phyloP scores from a whole-genome alignment of 2,329 filamentous ascomycete species.

The Pyrenochaeta sp. region DNA sequence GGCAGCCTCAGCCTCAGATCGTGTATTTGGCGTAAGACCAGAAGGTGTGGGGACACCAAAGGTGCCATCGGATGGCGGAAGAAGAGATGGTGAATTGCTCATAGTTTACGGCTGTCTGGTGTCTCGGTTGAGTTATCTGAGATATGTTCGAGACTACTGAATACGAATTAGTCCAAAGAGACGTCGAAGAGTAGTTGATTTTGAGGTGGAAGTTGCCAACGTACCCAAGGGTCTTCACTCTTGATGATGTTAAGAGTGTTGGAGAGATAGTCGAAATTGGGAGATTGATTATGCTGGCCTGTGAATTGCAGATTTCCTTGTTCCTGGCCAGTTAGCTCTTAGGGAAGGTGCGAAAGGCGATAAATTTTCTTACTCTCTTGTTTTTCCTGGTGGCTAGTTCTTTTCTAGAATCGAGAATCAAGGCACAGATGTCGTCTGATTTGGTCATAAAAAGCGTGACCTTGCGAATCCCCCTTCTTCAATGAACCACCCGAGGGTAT shows the following conservation, averaged over 20 bases:
- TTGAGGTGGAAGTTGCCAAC: too few relatives aligned
- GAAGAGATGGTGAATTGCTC: constrained; percentile 27
- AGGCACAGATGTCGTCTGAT: not conserved
- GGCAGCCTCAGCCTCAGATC: constrained; percentile 46
- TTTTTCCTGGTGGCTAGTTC: not conserved
- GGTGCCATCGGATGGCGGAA: constrained; percentile 26
- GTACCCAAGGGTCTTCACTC: too few relatives aligned
- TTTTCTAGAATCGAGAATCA: not conserved
- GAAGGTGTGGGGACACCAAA: constrained; percentile 42
- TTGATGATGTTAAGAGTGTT: too few relatives aligned
- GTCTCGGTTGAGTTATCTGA: not conserved
- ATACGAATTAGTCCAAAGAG: not conserved
- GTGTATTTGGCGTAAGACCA: constrained; percentile 46
- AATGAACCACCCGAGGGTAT: constrained; percentile 15
- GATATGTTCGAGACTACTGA: not conserved
- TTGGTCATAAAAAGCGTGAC: constrained; percentile 1
- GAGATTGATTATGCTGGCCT: too few relatives aligned
- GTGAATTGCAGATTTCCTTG: too few relatives aligned
- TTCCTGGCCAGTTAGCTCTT: too few relatives aligned
- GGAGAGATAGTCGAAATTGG: too few relatives aligned
- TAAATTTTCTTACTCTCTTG: not conserved
- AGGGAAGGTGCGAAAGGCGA: too few relatives aligned
- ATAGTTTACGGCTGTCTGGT: too few relatives aligned
- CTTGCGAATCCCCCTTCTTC: constrained; percentile 16
- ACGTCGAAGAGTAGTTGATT: not conserved